Evolutionary conservation across 306 rosid genomes (phyloP).

Genomic region (Fragaria nilgerrensis): DNA sequence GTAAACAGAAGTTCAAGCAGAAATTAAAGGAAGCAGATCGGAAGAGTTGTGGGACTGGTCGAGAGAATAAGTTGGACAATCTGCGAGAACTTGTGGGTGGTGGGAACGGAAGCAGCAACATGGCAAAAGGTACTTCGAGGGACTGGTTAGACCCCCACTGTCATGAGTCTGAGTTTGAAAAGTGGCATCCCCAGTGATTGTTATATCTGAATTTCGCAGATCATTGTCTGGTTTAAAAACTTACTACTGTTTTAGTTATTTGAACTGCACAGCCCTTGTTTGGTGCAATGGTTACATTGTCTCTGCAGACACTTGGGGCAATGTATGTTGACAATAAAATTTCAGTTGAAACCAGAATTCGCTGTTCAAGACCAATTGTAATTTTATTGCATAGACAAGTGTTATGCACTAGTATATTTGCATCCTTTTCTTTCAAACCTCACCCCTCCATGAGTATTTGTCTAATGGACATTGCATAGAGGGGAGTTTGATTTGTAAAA

Average conservation of each 20-base stretch:
- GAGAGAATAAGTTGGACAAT: conserved; percentile 88
- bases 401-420: not conserved
- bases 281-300: not conserved
- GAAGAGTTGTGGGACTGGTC: conserved; percentile 52
- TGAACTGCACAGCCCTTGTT: not conserved
- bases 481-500: too few relatives aligned
- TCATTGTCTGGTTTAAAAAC: conserved; percentile 2
- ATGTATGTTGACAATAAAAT: conserved; percentile 40
- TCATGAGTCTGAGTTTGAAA: conserved; percentile 82
- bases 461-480: not conserved
- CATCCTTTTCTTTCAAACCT: not conserved
- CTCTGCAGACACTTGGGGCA: conserved; percentile 21
- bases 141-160: conserved; percentile 99
- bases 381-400: not conserved
- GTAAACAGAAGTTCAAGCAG: conserved; percentile 79
- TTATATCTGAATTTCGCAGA: conserved; percentile 5
- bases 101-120: conserved; percentile 40
- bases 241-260: not conserved
- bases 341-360: conserved; percentile 11
- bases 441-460: not conserved
- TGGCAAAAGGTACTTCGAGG: conserved; percentile 55
- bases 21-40: conserved; percentile 89
- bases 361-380: not conserved
- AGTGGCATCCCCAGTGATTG: conserved; percentile 43
- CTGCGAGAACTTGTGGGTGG: conserved; percentile 89